A percentile compares a stretch with the other conserved stretches of the same genome.
phyloP scores from a whole-genome alignment of 352 stramenopile species.

The Saprolegnia parasitica region DNA sequence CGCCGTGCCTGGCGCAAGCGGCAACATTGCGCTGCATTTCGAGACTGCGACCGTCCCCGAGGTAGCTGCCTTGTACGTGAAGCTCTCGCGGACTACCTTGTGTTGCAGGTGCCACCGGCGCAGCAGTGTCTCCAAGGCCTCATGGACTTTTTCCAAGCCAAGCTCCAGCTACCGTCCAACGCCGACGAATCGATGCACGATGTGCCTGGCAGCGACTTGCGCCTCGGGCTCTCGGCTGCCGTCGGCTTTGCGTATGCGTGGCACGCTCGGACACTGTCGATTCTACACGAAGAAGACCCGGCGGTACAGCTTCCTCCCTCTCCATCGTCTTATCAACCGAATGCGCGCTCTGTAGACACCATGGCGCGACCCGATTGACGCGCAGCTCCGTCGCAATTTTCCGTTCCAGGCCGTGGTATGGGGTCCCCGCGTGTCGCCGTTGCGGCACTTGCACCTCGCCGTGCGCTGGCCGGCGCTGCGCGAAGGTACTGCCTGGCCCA shows the following conservation, averaged over 20 bases:
- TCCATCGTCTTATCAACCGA: neutral
- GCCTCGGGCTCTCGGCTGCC: neutral
- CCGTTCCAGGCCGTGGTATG: constrained; percentile 6
- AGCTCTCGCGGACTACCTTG: neutral
- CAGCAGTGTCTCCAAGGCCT: constrained; percentile 75
- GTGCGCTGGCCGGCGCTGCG: constrained; percentile 62
- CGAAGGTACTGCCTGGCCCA: constrained; percentile 41
- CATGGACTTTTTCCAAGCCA: constrained; percentile 78
- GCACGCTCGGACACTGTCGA: neutral
- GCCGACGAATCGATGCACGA: constrained; percentile 41
- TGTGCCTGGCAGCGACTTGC: neutral
- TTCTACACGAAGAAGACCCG: neutral
- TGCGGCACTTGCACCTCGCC: constrained; percentile 53
- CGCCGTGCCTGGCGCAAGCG: constrained; percentile 57
- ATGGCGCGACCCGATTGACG: neutral
- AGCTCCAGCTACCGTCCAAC: constrained; percentile 58
- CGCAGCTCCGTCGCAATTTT: neutral
- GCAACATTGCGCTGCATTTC: constrained; percentile 71
- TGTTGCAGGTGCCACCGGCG: constrained; percentile 26
- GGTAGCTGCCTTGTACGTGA: constrained; percentile 35
- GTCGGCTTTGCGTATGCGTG: neutral
- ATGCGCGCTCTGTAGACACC: neutral
- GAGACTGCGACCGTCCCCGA: constrained; percentile 71
- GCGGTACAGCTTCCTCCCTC: neutral
- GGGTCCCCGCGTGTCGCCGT: constrained; percentile 34